phyloP scores from a whole-genome alignment of 2,329 filamentous ascomycete species.

The Fusarium incarnatum region DNA sequence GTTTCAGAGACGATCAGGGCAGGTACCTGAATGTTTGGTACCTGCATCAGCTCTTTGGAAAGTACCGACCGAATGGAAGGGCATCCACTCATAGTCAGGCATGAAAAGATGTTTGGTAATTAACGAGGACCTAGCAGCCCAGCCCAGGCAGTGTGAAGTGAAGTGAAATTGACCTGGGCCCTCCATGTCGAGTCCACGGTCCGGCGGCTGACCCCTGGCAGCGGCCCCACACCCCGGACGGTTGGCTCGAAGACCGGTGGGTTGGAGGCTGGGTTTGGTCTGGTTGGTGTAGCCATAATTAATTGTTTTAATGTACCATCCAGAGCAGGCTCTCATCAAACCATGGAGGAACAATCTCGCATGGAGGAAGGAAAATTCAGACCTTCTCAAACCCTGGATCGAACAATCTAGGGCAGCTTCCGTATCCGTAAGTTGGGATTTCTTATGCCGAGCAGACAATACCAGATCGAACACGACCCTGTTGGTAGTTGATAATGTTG shows the following conservation, averaged over 20 bases:
- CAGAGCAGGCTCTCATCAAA: not conserved
- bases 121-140: slow-evolving; percentile 13
- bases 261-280: slow-evolving; percentile 25
- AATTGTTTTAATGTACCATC: not conserved
- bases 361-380: slow-evolving; percentile 22
- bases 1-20: slow-evolving; percentile 28
- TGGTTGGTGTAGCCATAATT: slow-evolving; percentile 1
- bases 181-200: slow-evolving; percentile 24
- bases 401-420: slow-evolving; percentile 5
- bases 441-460: slow-evolving; percentile 22
- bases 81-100: slow-evolving; percentile 35
- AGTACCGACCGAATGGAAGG: slow-evolving; percentile 41
- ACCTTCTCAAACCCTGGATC: slow-evolving; percentile 21
- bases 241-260: slow-evolving; percentile 39
- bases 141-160: not conserved
- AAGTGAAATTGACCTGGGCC: slow-evolving; percentile 26
- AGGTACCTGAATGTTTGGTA: slow-evolving; percentile 35
- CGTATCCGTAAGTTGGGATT: not conserved
- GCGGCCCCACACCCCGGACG: slow-evolving; percentile 46
- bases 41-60: slow-evolving; percentile 32
- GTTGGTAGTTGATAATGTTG: slow-evolving; percentile 2
- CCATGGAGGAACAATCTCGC: slow-evolving; percentile 16
- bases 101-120: slow-evolving; percentile 32
- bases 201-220: slow-evolving; percentile 36
- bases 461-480: slow-evolving; percentile 13